Evolutionary conservation across 805 yeast genomes (phyloP), one percentile per base, ranked within the genome.

Genomic region (Grigorovia transvaalensis): DNA sequence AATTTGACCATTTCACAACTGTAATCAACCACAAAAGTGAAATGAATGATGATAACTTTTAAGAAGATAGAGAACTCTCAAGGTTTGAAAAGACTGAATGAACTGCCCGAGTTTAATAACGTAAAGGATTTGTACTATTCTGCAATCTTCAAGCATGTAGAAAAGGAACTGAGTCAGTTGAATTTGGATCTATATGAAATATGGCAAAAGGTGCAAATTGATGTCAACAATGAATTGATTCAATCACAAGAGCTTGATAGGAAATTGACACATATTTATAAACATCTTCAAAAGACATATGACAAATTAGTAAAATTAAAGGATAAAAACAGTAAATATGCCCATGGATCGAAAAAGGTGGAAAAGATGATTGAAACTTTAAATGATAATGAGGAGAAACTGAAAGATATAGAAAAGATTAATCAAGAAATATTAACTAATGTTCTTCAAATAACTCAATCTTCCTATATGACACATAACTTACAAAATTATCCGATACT

Each of bases 201-300:
- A n/a, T 58, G 59, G 50, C 50, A 48, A 13, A 52, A 52, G 9
- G 53, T 66, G 9, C 59, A 60, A 29, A 63, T 58, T 29, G 71
- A 67, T 47, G 58, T 71, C 5, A 59, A 60, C 13, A 57, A 61
- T 17, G 73, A 69, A 50, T 54, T 60, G 30, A 57, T 56, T 27
- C 67, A 64, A 38, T 68, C 69, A 52, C 56, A 56, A 20, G 47
- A 50, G 30, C 55, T 65, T 8, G 63, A 65, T 38, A 19, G 40
- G 9, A 60, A 61, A 44, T 46, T 65, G 29, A 60, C 56, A 20
- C 51, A 50, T 9, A 60, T 69, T 6, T 44, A 56, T 5, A 57
- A 52, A 50, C 63, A 52, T 46, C 48, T 66, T 11, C 54, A 60
- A 15, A 59, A 54, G n/a, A 50, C 54, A 13, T 61, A 62, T 48